Percentiles rank a stretch among this genome's conserved stretches.
phyloP scores from a whole-genome alignment of 805 yeast species.

The Metschnikowia vanudenii region DNA sequence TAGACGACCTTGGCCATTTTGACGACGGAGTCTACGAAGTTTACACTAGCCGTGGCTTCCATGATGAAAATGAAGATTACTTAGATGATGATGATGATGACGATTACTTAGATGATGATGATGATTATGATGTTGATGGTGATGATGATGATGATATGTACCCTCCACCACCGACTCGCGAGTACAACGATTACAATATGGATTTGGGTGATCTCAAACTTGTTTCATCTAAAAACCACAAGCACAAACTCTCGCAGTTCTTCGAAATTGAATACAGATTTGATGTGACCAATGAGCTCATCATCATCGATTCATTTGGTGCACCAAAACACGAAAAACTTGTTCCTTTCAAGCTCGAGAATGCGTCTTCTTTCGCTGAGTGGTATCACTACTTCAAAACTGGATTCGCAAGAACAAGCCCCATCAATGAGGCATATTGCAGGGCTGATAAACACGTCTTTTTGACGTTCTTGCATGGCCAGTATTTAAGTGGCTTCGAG shows the following conservation, averaged over 20 bases:
- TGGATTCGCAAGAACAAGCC: slow-evolving; percentile 3
- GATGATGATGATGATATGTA: neutral
- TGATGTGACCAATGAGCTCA: neutral
- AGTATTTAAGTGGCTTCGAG: neutral
- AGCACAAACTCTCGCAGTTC: neutral
- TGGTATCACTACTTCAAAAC: slow-evolving; percentile 5
- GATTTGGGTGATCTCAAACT: slow-evolving; percentile 7
- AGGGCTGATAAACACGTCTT: slow-evolving; percentile 1
- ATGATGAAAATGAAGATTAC: neutral
- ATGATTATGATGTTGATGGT: neutral
- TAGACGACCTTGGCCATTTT: too few species aligned
- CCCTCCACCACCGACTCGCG: neutral
- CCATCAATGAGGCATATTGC: slow-evolving; percentile 6
- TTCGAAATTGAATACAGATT: neutral
- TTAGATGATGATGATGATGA: neutral
- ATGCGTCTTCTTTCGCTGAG: slow-evolving; percentile 4
- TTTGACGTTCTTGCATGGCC: neutral
- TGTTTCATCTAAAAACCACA: neutral
- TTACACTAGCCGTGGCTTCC: too few species aligned
- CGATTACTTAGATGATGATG: neutral
- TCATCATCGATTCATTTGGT: neutral
- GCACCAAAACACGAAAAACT: slow-evolving; percentile 4
- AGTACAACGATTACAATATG: neutral
- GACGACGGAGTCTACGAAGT: too few species aligned
- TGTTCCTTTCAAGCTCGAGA: slow-evolving; percentile 5